A percentile compares a stretch with the other conserved stretches of the same genome.
Conservation (phyloP, 2,329 filamentous ascomycete genomes). For the Aureobasidium sp. region DNA sequence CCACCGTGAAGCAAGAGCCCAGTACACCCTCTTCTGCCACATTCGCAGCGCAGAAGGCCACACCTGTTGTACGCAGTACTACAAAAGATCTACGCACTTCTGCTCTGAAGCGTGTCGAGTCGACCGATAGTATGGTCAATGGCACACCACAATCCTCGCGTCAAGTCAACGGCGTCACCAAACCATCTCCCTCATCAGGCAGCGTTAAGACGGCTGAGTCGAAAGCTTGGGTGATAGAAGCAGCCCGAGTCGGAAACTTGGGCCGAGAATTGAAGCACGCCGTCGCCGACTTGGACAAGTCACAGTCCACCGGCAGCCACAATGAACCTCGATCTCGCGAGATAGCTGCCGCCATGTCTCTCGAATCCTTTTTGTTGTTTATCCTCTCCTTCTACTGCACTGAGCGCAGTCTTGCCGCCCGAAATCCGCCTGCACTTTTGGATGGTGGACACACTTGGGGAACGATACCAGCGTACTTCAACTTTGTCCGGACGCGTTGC, state of each 20-base stretch:
- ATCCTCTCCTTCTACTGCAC: constrained; percentile 26
- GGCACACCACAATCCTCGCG: constrained; percentile 8
- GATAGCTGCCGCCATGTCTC: constrained; percentile 31
- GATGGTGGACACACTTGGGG: constrained; percentile 19
- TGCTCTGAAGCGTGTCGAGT: constrained; percentile 15
- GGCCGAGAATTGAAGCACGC: constrained; percentile 40
- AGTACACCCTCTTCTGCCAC: background rate
- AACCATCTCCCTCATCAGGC: constrained; percentile 18
- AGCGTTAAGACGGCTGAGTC: constrained; percentile 24
- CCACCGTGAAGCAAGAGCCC: background rate
- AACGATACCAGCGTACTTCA: constrained; percentile 21
- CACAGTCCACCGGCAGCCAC: background rate
- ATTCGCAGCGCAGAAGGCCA: constrained; percentile 15
- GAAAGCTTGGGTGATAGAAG: constrained; percentile 29
- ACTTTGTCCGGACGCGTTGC: constrained; percentile 20
- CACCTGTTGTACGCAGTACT: constrained; percentile 15
- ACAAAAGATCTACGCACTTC: constrained; percentile 22
- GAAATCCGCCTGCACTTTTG: constrained; percentile 17
- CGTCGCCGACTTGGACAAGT: constrained; percentile 20
- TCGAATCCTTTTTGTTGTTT: constrained; percentile 38
- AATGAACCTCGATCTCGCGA: constrained; percentile 22
- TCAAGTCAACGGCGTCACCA: constrained; percentile 12
- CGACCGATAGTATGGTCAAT: constrained; percentile 10
- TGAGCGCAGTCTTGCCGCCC: constrained; percentile 19
- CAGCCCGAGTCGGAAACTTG: constrained; percentile 31